Evolutionary conservation across 1,284 basidiomycete species (phyloP).

Genomic region (Cystobasidium pallidum): DNA sequence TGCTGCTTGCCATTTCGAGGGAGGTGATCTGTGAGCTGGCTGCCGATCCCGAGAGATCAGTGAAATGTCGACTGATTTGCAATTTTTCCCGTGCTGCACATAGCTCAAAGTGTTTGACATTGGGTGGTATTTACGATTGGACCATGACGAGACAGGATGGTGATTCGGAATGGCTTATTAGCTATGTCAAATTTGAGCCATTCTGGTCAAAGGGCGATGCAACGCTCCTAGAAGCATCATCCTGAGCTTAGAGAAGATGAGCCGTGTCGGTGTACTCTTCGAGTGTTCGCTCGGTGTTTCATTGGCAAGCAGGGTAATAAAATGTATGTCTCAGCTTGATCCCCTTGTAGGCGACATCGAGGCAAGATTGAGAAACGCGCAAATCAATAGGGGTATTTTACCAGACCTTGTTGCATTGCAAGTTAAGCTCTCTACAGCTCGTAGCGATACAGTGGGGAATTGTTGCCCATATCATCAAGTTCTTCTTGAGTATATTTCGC

Average conservation of each 20-base stretch:
- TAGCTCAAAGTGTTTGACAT: constrained; percentile 7
- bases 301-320: too few relatives aligned
- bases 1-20: constrained; percentile 11
- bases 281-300: too few relatives aligned
- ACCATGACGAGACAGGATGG: neutral
- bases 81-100: too few relatives aligned
- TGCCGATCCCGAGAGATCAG: too few relatives aligned
- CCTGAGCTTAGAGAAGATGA: too few relatives aligned
- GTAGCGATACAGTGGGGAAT: constrained; percentile 37
- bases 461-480: constrained; percentile 38
- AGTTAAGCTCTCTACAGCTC: neutral
- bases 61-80: too few relatives aligned
- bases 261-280: too few relatives aligned
- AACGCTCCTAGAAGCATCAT: neutral
- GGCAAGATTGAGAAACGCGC: too few relatives aligned
- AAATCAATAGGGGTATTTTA: too few relatives aligned
- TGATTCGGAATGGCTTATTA: neutral
- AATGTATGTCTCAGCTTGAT: too few relatives aligned
- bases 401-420: too few relatives aligned
- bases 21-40: neutral
- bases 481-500: constrained; percentile 28
- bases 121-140: constrained; percentile 2
- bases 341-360: too few relatives aligned
- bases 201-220: constrained; percentile 1
- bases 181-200: constrained; percentile 1